Base-by-base conservation (phyloP, 192 early-diverging fungal genomes). In the Neocallimastix lanati region DNA sequence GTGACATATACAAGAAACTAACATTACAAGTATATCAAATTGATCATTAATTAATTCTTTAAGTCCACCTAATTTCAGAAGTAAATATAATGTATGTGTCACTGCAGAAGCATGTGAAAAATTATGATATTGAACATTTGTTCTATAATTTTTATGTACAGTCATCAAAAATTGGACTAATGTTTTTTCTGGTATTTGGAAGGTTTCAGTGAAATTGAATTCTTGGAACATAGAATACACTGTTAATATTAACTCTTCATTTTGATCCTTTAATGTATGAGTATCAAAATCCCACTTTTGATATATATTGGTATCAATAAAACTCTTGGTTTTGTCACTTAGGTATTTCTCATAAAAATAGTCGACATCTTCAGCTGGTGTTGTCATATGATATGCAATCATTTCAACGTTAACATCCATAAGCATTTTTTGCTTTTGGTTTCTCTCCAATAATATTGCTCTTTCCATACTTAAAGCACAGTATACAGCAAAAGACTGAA, bases 41-140 rank as follows among this genome's bases (percentile, higher is more conserved):
- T 67, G 21, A 28, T 82, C 58, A 28, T 77, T 76, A 38, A 85
- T 76, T 28, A 79, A 82, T 29, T 29, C 16, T 28, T 78, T 58
- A n/a, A 83, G 35, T 14, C 78, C 77, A 2, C 84, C 84, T 9
- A 28, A 40, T 35, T 76, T 83, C 12, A 77, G 25, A 16, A 82
- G 76, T 18, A 86, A 28, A 7, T 77, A 50, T 77, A 87, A 29
- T 28, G 81, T 82, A 79, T 87, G 86, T 13, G 85, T 80, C 1
- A 87, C 86, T 58, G 81, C 78, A 78, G 81, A 80, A 0, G 86
- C 86, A 76, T 87, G 86, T 2, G 84, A 82, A 81, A 87, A 87
- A 80, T 87, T 87, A 81, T 87, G 86, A 79, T 87, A 87, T 12
- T 83, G 78, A 21, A 84, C 81, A 28, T 81, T 80, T 40, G 78